Evolutionary conservation across 208 protist species (phyloP).

Genomic region (Leishmania tarentolae): DNA sequence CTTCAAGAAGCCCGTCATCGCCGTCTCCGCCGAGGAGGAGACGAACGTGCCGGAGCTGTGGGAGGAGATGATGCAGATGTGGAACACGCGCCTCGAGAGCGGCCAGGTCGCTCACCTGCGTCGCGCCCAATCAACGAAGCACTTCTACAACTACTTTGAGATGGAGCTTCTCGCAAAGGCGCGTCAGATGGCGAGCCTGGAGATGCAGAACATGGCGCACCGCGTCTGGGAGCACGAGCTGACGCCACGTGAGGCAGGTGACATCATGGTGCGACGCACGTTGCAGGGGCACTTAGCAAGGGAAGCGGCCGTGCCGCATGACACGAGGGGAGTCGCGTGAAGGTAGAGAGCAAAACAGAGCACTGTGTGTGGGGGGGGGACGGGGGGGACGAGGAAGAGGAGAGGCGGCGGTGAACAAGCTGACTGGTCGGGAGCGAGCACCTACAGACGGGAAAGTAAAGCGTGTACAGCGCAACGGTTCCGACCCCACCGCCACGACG

Average conservation of each 20-base stretch:
- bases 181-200: conserved; percentile 34
- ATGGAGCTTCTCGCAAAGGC: conserved; percentile 47
- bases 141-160: conserved; percentile 63
- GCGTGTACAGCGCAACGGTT: too few relatives aligned
- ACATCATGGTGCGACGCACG: conserved; percentile 34
- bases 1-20: conserved; percentile 53
- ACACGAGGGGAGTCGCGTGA: background rate
- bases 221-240: conserved; percentile 39
- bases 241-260: conserved; percentile 48
- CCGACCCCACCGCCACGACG: background rate
- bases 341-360: background rate
- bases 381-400: background rate
- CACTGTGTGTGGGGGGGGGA: background rate
- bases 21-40: conserved; percentile 41
- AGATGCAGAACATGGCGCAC: conserved; percentile 35
- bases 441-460: background rate
- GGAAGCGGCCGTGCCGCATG: background rate
- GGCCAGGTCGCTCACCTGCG: conserved; percentile 42
- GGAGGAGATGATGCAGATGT: conserved; percentile 46
- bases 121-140: conserved; percentile 39
- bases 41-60: conserved; percentile 42
- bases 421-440: background rate
- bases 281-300: conserved; percentile 26
- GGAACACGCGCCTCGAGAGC: conserved; percentile 29
- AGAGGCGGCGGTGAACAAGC: background rate